Base-by-base conservation (phyloP, 73 alveolate species). In the Paramecium sexaurelia region DNA sequence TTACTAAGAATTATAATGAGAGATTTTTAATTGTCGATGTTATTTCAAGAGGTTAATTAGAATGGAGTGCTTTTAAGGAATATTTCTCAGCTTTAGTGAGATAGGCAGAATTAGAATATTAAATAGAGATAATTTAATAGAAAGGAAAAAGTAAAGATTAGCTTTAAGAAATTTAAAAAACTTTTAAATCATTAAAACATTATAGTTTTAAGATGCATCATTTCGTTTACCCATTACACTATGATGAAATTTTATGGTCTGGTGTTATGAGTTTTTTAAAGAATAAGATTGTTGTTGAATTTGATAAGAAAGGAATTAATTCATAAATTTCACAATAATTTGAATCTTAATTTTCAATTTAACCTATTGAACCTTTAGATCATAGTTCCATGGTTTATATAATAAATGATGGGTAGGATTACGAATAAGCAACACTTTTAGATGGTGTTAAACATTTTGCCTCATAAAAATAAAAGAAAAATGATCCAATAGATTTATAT, bases 191-290 rank as follows among this genome's bases (percentile, higher is more conserved):
- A 61, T 61, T 61, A 24, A 61, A 61, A 29, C 47, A 61, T 26
- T 61, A 61, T 61, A 61, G 83, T 61, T 61, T 61, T 61, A 61
- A 61, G 26, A 29, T 61, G 83, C 83, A 61, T 61, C 83, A 61
- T 61, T 61, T 61, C 26, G 83, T 61, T 4, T 61, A 61, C 7
- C 83, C 83, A 24, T 61, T 61, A 29, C 47, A 61, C 26, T 61
- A 22, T 24, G 83, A 61, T 29, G 83, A 61, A 10, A 61, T 61
- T 0, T 32, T 61, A 29, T 61, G 83, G 83, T 7, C 2, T 5
- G 26, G 8, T 61, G 43, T 32, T 2, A 61, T 29, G 43, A 11
- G 11, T 8, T 29, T 13, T 2, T 2, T 61, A 61, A 61, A 32
- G 3, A 29, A 61, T 29, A 61, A 61, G 24, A 61, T 61, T 22